Percentiles rank a stretch among this genome's conserved stretches.
Evolutionary conservation across 2,329 filamentous ascomycete genomes (phyloP).

Genomic region (Diaporthe longicolla): DNA sequence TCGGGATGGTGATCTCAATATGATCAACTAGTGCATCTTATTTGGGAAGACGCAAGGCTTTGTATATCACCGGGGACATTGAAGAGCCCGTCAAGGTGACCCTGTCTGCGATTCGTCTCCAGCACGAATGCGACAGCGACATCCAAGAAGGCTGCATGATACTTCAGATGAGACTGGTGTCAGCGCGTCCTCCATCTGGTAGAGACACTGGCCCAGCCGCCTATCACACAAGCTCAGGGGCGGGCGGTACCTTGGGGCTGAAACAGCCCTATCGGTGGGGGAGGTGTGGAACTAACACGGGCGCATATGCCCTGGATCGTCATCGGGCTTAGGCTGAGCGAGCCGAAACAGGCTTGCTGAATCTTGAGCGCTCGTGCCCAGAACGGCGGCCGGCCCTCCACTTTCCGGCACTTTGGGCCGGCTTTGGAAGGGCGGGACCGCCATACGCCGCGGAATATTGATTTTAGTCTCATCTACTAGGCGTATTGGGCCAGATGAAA

Average conservation of each 20-base stretch:
- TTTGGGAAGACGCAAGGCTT: background rate
- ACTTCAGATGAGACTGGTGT: conserved; percentile 30
- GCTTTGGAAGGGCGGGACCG: background rate
- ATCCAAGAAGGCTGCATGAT: conserved; percentile 7
- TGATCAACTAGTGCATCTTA: conserved; percentile 7
- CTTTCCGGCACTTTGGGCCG: conserved; percentile 12
- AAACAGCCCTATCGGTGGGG: conserved; percentile 32
- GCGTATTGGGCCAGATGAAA: background rate
- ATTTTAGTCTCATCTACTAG: background rate
- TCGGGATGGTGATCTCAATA: conserved; percentile 21
- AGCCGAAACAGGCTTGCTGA: conserved; percentile 22
- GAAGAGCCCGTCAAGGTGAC: conserved; percentile 11
- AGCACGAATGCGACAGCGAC: conserved; percentile 5
- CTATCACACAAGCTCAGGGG: conserved; percentile 19
- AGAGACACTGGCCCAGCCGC: background rate
- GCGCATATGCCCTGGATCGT: conserved; percentile 10
- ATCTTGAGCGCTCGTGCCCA: conserved; percentile 14
- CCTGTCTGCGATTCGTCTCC: conserved; percentile 16
- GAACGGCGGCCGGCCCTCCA: conserved; percentile 7
- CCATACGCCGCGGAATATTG: background rate
- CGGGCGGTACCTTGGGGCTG: conserved; percentile 7
- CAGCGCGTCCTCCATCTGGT: conserved; percentile 15
- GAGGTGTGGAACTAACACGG: conserved; percentile 5
- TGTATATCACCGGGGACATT: background rate
- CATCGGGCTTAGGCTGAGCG: conserved; percentile 5